phyloP scores from a whole-genome alignment of 2,329 filamentous ascomycete genomes.

The Xylariaceae sp. region DNA sequence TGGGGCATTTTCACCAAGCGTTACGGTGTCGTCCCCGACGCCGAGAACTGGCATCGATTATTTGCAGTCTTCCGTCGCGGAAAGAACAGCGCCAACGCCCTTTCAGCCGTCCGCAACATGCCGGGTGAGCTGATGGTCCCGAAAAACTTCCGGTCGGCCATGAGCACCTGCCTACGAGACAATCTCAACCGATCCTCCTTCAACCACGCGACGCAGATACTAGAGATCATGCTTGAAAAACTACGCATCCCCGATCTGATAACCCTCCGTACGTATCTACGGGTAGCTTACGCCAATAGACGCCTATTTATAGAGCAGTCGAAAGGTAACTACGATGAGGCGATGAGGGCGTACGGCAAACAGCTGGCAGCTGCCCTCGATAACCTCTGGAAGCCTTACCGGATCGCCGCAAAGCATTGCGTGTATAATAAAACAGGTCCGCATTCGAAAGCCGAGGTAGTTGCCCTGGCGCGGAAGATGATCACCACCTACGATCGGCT shows the following conservation, averaged over 20 bases:
- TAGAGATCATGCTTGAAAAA: conserved; percentile 62
- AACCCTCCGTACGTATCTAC: conserved; percentile 59
- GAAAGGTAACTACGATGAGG: conserved; percentile 37
- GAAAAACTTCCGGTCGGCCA: conserved; percentile 70
- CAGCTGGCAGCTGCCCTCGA: conserved; percentile 56
- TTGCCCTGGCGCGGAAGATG: conserved; percentile 36
- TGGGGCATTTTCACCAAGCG: conserved; percentile 72
- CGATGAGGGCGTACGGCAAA: conserved; percentile 49
- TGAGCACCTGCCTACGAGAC: conserved; percentile 75
- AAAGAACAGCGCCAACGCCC: conserved; percentile 65
- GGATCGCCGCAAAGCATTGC: conserved; percentile 26
- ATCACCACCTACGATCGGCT: conserved; percentile 34
- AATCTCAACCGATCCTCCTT: conserved; percentile 74
- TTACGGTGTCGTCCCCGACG: conserved; percentile 70
- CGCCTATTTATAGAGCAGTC: conserved; percentile 41
- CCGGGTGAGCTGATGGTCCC: conserved; percentile 47
- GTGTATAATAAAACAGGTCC: conserved; percentile 6
- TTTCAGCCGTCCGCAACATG: conserved; percentile 61
- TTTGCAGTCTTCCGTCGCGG: conserved; percentile 67
- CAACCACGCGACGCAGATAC: conserved; percentile 62
- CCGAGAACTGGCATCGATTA: conserved; percentile 69
- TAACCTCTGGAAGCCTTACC: conserved; percentile 54
- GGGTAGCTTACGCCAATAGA: conserved; percentile 54
- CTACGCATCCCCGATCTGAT: conserved; percentile 52
- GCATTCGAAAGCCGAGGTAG: conserved; percentile 23